A percentile compares a stretch with the other conserved stretches of the same genome.
Conservation (phyloP, 805 yeast species). For the Starmerella floris region DNA sequence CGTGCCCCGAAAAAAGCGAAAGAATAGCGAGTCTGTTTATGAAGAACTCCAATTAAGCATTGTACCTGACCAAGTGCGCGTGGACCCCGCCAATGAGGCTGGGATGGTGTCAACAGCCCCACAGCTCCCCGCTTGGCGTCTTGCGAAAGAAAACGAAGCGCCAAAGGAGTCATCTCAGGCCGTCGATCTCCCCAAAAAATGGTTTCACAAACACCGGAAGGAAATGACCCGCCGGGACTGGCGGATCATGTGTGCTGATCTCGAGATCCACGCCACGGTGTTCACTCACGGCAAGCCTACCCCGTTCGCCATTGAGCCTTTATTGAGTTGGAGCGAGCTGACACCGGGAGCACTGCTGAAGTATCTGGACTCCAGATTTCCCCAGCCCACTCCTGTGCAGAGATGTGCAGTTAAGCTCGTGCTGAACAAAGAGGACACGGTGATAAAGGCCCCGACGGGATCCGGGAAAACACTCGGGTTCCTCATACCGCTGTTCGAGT, state of each 20-base stretch:
- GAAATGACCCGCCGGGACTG: constrained; percentile 77
- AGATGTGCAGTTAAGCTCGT: constrained; percentile 74
- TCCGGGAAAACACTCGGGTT: constrained; percentile 88
- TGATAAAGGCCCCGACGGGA: constrained; percentile 94
- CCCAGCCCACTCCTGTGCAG: constrained; percentile 80
- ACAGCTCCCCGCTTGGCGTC: constrained; percentile 15
- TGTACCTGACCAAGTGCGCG: not conserved
- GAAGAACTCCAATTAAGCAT: not conserved
- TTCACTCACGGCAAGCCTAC: not conserved
- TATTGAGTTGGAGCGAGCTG: constrained; percentile 47
- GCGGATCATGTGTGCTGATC: constrained; percentile 76
- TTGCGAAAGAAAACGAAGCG: constrained; percentile 6
- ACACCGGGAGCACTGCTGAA: constrained; percentile 30
- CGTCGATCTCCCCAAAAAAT: constrained; percentile 24
- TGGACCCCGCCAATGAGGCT: not conserved
- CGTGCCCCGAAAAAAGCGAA: constrained; percentile 12
- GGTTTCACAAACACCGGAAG: constrained; percentile 53
- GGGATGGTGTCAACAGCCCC: constrained; percentile 1
- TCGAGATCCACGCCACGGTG: constrained; percentile 39
- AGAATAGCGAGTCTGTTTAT: not conserved
- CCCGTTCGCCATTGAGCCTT: constrained; percentile 36
- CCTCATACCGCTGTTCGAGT: constrained; percentile 52
- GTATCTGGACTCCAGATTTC: constrained; percentile 34
- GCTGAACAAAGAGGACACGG: constrained; percentile 44
- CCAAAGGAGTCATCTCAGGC: not conserved